Evolutionary conservation across 441 rosid species (phyloP), one percentile per base, ranked within the genome.

Genomic region (Syzygium syzygioides): DNA sequence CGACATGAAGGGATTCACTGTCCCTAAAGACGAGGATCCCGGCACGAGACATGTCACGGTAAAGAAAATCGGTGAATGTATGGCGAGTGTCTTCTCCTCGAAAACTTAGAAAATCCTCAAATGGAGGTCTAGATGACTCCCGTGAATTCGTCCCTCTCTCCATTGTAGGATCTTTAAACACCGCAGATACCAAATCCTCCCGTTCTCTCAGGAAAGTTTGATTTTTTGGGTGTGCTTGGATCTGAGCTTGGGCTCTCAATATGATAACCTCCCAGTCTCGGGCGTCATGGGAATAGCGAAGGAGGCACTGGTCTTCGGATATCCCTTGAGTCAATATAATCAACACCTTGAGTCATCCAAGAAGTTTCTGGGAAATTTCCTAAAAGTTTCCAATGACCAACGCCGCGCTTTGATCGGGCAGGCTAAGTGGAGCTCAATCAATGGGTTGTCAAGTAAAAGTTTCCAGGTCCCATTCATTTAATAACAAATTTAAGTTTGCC

Each of bases 1-100:
- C 50, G 1, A 71, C 50, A 20, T 34, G 80, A 9, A 71, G 80
- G 80, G 28, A 71, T 37, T 71, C 80, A 9, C 3, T 23, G 1
- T 71, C 80, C 48, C 50, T 37, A 11, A 71, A 71, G 50, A 71
- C 50, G 0, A 37, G 17, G 50, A 71, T 71, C 3, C 50, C 28
- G 0, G 9, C 2, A 3, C 12, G 4, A 20, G 11, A 8, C 80
- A 71, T 71, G 9, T 1, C 50, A 37, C 0, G 17, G 1, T 71
- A 71, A 20, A 71, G 80, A 71, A 37, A 71, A 37, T 71, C 50
- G 0, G 50, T 71, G 1, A 71, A 71, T 71, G 3, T 4, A 71
- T 37, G 2, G 10, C 9, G 80, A 0, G 28, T 71, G 28, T 71
- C 50, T 13, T 0, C 1, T 10, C 80, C 80, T 0, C 4, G 80